These are phyloP conservation scores for Amborella trichopoda DNA, from an alignment of 164 flowering plant genomes.

Conservation along the genomic window DNA sequence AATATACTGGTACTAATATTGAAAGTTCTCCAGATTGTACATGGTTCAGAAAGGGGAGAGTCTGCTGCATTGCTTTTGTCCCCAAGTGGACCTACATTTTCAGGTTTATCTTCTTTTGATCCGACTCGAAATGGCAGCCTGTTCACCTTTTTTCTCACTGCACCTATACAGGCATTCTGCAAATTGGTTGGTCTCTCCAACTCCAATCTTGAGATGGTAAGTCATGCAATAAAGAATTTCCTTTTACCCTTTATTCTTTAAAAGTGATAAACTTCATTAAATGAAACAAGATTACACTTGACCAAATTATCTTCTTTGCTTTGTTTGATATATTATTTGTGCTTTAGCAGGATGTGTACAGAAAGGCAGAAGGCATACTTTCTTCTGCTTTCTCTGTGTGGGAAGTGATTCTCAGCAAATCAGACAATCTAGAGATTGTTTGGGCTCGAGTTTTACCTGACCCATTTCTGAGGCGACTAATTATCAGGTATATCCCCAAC, in stretches of 20 bases:
- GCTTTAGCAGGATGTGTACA: constrained; percentile 40
- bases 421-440: constrained; percentile 50
- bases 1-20: constrained; percentile 13
- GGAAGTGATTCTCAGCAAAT: constrained; percentile 74
- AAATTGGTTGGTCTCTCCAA: constrained; percentile 55
- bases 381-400: constrained; percentile 60
- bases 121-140: constrained; percentile 51
- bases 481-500: constrained; percentile 47
- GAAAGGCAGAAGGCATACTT: constrained; percentile 54
- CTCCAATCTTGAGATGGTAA: constrained; percentile 37
- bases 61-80: constrained; percentile 76
- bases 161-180: constrained; percentile 83
- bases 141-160: constrained; percentile 85
- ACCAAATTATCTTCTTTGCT: background rate
- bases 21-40: constrained; percentile 49
- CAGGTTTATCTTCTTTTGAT: constrained; percentile 26
- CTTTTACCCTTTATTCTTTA: background rate
- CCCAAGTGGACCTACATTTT: constrained; percentile 47
- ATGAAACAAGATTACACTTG: background rate
- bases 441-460: constrained; percentile 92
- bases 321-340: constrained; percentile 1
- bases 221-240: constrained; percentile 15
- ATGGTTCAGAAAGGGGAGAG: constrained; percentile 94
- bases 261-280: background rate
- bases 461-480: constrained; percentile 74